Evolutionary conservation across 768 basidiomycete genomes (phyloP).

Genomic region (Pleurotus tuber-regium): DNA sequence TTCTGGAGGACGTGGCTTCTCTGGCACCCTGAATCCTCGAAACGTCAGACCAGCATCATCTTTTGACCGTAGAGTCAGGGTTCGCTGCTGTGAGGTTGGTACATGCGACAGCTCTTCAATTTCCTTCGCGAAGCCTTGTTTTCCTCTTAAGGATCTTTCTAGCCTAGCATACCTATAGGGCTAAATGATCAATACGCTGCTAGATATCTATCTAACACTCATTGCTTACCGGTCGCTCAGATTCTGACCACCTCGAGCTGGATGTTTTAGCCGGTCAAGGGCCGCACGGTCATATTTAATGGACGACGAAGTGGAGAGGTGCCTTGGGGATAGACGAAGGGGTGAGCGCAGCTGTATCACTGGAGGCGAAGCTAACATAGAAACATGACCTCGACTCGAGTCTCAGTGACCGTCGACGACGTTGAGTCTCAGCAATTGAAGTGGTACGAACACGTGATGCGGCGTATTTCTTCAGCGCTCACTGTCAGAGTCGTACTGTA

Average conservation of each 20-base stretch:
- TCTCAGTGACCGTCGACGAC: too few relatives aligned
- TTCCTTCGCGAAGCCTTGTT: constrained; percentile 30
- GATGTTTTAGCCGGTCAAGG: constrained; percentile 19
- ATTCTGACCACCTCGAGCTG: constrained; percentile 51
- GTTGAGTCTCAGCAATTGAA: too few relatives aligned
- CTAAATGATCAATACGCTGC: background rate
- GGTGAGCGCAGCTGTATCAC: background rate
- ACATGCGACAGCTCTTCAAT: constrained; percentile 21
- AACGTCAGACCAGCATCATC: constrained; percentile 31
- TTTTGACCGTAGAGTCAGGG: background rate
- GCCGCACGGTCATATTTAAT: background rate
- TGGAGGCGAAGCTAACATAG: background rate
- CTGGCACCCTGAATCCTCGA: constrained; percentile 56
- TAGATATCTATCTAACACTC: background rate
- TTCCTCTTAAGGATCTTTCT: constrained; percentile 50
- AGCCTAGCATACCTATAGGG: constrained; percentile 53
- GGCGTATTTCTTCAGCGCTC: too few relatives aligned
- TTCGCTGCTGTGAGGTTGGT: background rate
- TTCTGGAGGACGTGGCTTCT: constrained; percentile 58
- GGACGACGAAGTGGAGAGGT: background rate
- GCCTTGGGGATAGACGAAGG: background rate
- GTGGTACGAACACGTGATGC: too few relatives aligned
- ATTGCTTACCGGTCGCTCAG: constrained; percentile 24
- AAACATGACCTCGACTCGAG: too few relatives aligned
- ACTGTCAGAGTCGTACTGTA: too few relatives aligned